A percentile compares a stretch with the other conserved stretches of the same genome.
Evolutionary conservation across 2,329 filamentous ascomycete genomes (phyloP).

Genomic region (Neofusicoccum laricinum): DNA sequence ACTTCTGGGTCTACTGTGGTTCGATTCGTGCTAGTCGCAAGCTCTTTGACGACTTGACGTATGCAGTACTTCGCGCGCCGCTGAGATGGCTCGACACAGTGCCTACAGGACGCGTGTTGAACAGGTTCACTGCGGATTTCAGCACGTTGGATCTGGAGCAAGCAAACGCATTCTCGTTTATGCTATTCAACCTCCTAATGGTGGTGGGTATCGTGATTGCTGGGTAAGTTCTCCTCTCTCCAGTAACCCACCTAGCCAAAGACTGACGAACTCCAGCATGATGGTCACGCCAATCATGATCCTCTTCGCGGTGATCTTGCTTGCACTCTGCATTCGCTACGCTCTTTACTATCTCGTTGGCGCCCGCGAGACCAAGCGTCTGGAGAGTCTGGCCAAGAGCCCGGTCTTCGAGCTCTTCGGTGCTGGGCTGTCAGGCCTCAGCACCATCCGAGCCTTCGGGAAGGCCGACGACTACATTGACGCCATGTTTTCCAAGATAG

Average conservation of each 20-base stretch:
- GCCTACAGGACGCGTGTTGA: slow-evolving; percentile 71
- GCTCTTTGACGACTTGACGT: slow-evolving; percentile 66
- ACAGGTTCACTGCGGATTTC: slow-evolving; percentile 77
- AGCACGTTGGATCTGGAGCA: slow-evolving; percentile 58
- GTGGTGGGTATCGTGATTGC: slow-evolving; percentile 66
- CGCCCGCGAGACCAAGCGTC: slow-evolving; percentile 70
- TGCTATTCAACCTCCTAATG: slow-evolving; percentile 58
- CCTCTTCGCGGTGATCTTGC: slow-evolving; percentile 41
- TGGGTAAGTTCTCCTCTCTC: slow-evolving; percentile 34
- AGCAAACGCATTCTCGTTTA: slow-evolving; percentile 22
- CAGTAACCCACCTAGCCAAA: no score
- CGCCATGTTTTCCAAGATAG: slow-evolving; percentile 65
- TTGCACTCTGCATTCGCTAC: slow-evolving; percentile 57
- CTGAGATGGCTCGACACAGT: slow-evolving; percentile 67
- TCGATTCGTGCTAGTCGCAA: slow-evolving; percentile 67
- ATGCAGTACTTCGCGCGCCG: slow-evolving; percentile 66
- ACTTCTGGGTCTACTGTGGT: slow-evolving; percentile 61
- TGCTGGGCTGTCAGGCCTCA: slow-evolving; percentile 67
- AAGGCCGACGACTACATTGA: slow-evolving; percentile 62
- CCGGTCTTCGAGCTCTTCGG: slow-evolving; percentile 80
- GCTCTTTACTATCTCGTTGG: slow-evolving; percentile 64
- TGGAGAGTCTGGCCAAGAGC: slow-evolving; percentile 74
- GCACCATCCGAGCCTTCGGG: slow-evolving; percentile 73
- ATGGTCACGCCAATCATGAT: slow-evolving; percentile 15
- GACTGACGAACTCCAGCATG: slow-evolving; percentile 5